A percentile compares a stretch with the other conserved stretches of the same genome.
Evolutionary conservation across 164 flowering plant species (phyloP).

Genomic region (Magnolia changhungtana): DNA sequence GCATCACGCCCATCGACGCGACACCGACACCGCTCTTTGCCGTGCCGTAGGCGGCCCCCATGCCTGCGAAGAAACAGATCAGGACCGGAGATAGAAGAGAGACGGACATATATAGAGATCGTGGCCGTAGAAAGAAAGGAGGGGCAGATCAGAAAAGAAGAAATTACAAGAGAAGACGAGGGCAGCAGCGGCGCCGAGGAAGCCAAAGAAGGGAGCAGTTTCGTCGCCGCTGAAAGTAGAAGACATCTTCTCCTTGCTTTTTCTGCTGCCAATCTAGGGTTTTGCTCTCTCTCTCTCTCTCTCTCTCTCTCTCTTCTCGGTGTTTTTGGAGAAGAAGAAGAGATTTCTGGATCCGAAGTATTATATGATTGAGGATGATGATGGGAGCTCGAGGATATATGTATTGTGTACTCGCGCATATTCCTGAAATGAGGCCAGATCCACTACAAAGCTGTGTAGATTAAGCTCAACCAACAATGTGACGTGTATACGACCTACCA

Average conservation of each 20-base stretch:
- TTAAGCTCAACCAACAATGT: too few relatives aligned
- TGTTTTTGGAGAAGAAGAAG: too few relatives aligned
- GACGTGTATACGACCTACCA: too few relatives aligned
- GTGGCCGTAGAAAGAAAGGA: not conserved
- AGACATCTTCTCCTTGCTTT: not conserved
- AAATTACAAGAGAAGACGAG: conserved; percentile 59
- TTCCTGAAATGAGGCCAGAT: too few relatives aligned
- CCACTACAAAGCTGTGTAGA: too few relatives aligned
- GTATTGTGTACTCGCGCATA: too few relatives aligned
- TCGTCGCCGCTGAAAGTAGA: conserved; percentile 56
- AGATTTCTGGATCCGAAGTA: too few relatives aligned
- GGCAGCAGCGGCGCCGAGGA: conserved; percentile 67
- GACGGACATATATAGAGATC: not conserved
- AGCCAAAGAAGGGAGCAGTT: conserved; percentile 60
- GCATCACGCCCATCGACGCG: conserved; percentile 64
- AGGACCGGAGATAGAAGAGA: not conserved
- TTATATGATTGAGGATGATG: too few relatives aligned
- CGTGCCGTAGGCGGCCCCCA: conserved; percentile 56
- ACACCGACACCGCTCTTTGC: conserved; percentile 60
- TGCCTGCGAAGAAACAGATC: conserved; percentile 25
- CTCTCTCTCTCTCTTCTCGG: too few relatives aligned
- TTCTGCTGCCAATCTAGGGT: not conserved
- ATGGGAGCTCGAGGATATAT: too few relatives aligned
- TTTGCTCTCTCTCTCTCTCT: too few relatives aligned
- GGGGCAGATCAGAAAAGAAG: not conserved